Percentiles rank a stretch among this genome's conserved stretches.
These are phyloP conservation scores for Boletus vermiculosoides DNA, from an alignment of 768 basidiomycete genomes.

Conservation along the genomic window DNA sequence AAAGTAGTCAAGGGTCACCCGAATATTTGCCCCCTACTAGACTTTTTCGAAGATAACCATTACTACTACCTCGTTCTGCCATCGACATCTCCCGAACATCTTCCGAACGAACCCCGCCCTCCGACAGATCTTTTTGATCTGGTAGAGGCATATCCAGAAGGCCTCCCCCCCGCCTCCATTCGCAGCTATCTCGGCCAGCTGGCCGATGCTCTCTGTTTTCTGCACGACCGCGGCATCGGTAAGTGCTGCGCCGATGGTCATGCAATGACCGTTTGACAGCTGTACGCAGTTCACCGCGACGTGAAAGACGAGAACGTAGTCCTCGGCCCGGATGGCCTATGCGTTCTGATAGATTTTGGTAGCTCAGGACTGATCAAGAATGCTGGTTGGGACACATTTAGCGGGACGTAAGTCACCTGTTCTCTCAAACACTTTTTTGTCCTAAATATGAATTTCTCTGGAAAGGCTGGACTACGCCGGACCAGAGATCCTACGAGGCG, in stretches of 20 bases:
- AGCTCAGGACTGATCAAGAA: constrained; percentile 85
- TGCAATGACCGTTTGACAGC: constrained; percentile 11
- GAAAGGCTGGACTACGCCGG: constrained; percentile 88
- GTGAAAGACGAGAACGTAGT: constrained; percentile 98
- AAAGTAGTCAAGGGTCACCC: constrained; percentile 84
- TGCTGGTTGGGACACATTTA: constrained; percentile 87
- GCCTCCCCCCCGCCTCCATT: constrained; percentile 70
- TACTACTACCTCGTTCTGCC: constrained; percentile 95
- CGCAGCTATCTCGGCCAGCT: constrained; percentile 91
- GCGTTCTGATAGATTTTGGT: constrained; percentile 96
- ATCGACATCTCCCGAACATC: constrained; percentile 61
- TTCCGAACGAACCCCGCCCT: constrained; percentile 49
- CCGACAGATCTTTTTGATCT: constrained; percentile 92
- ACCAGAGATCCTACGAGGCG: constrained; percentile 93
- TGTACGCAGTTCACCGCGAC: constrained; percentile 79
- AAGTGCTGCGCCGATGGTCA: constrained; percentile 24
- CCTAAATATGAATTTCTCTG: constrained; percentile 11
- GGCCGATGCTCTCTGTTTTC: constrained; percentile 84
- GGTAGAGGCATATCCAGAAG: constrained; percentile 86
- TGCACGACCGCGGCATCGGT: constrained; percentile 93
- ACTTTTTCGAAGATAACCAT: constrained; percentile 96
- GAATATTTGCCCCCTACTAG: constrained; percentile 90
- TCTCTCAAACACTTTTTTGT: neutral
- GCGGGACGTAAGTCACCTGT: constrained; percentile 72
- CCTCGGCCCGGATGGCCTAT: constrained; percentile 74